Percentiles rank a stretch among this genome's conserved stretches.
phyloP scores from a whole-genome alignment of 164 flowering plant species.

The Aristolochia contorta region DNA sequence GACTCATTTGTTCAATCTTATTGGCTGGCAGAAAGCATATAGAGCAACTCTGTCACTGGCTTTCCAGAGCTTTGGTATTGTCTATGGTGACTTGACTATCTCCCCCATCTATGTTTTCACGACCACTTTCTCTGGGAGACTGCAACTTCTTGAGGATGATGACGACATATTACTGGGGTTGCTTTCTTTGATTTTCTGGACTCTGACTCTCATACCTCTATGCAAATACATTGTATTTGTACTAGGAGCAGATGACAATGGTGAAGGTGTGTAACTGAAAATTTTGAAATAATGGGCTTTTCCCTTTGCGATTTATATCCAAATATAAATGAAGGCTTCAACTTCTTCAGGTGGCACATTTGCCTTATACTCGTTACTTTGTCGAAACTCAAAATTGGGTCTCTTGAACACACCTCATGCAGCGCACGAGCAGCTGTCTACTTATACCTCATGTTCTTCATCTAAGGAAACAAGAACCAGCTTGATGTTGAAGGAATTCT shows the following conservation, averaged over 20 bases:
- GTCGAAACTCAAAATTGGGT: constrained; percentile 33
- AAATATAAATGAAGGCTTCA: not conserved
- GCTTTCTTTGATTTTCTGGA: constrained; percentile 35
- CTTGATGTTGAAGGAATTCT: constrained; percentile 25
- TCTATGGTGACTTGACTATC: constrained; percentile 34
- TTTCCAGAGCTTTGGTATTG: constrained; percentile 35
- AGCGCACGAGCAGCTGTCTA: constrained; percentile 20
- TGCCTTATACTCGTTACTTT: constrained; percentile 55
- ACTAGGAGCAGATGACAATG: constrained; percentile 35
- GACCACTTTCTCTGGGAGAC: constrained; percentile 27
- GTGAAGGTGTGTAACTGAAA: constrained; percentile 24
- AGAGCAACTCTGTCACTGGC: constrained; percentile 21
- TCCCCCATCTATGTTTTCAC: constrained; percentile 31
- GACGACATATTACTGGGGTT: constrained; percentile 25
- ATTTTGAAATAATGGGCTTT: too few species aligned
- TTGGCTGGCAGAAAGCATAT: constrained; percentile 12
- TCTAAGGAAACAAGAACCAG: constrained; percentile 25
- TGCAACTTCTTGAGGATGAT: constrained; percentile 15
- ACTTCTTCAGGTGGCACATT: constrained; percentile 47
- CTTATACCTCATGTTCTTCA: constrained; percentile 9
- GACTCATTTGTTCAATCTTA: not conserved
- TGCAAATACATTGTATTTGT: constrained; percentile 30
- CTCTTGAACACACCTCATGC: constrained; percentile 20
- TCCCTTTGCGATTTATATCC: too few species aligned
- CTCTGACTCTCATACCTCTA: constrained; percentile 31